phyloP scores from a whole-genome alignment of 768 basidiomycete species.

The Boletus eberwhitei region DNA sequence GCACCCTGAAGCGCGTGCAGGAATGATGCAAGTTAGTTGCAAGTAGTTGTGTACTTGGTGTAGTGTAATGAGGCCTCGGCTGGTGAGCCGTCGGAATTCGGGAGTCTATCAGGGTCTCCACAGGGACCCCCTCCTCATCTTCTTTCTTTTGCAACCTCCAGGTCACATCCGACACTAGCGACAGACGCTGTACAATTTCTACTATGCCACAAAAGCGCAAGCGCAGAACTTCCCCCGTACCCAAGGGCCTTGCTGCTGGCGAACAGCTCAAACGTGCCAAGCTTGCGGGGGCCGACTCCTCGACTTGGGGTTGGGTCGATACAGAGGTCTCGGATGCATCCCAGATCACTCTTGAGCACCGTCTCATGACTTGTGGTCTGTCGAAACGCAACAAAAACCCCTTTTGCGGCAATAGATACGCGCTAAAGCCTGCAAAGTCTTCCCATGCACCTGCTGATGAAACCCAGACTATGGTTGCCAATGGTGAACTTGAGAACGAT shows the following conservation, averaged over 20 bases:
- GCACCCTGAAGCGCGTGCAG: background rate
- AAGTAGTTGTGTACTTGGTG: too few species aligned
- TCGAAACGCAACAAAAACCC: slow-evolving; percentile 46
- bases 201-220: slow-evolving; percentile 60
- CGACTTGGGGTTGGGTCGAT: slow-evolving; percentile 81
- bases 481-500: slow-evolving; percentile 54
- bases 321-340: slow-evolving; percentile 54
- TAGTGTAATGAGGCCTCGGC: background rate
- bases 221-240: slow-evolving; percentile 43
- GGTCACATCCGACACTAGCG: background rate
- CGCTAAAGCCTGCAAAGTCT: slow-evolving; percentile 21
- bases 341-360: slow-evolving; percentile 66
- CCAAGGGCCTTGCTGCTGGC: slow-evolving; percentile 56
- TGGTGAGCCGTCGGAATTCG: slow-evolving; percentile 23
- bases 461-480: slow-evolving; percentile 14
- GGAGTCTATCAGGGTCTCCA: slow-evolving; percentile 17
- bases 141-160: slow-evolving; percentile 7
- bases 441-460: slow-evolving; percentile 8
- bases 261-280: slow-evolving; percentile 60
- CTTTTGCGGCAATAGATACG: slow-evolving; percentile 60
- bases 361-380: slow-evolving; percentile 65
- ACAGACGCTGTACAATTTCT: background rate
- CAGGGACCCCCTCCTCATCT: slow-evolving; percentile 6
- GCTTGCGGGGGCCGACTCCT: slow-evolving; percentile 42
- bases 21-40: background rate